Evolutionary conservation across 2,329 filamentous ascomycete species (phyloP).

Genomic region (Fusarium protoensiforme): DNA sequence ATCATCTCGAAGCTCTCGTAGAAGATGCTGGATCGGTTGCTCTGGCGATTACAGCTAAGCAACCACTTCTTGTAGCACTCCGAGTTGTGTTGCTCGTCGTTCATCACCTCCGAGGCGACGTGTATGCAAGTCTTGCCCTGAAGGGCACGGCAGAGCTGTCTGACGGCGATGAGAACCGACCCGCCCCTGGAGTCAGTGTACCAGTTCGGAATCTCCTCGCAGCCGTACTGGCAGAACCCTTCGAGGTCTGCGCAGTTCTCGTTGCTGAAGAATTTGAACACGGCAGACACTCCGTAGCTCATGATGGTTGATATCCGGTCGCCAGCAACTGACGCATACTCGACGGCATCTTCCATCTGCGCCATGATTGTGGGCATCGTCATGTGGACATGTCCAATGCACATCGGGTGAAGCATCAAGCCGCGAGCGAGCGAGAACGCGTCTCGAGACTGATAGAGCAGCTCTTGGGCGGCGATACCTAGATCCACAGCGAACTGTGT

Average conservation of each 20-base stretch:
- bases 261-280: constrained; percentile 75
- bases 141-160: constrained; percentile 75
- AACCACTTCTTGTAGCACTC: constrained; percentile 69
- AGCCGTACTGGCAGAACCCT: constrained; percentile 76
- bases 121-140: constrained; percentile 76
- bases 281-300: constrained; percentile 74
- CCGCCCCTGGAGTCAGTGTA: constrained; percentile 77
- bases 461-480: constrained; percentile 69
- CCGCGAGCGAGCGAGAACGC: constrained; percentile 75
- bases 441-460: constrained; percentile 73
- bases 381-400: constrained; percentile 76
- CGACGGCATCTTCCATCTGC: constrained; percentile 73
- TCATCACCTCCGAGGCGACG: constrained; percentile 68
- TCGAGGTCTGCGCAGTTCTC: constrained; percentile 77
- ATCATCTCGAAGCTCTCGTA: constrained; percentile 76
- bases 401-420: constrained; percentile 75
- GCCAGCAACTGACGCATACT: constrained; percentile 73
- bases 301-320: constrained; percentile 79
- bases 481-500: constrained; percentile 74
- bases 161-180: constrained; percentile 71
- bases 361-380: constrained; percentile 68
- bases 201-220: constrained; percentile 80
- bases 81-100: constrained; percentile 74
- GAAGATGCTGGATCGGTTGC: constrained; percentile 71
- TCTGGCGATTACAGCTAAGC: constrained; percentile 63